phyloP scores from a whole-genome alignment of 441 rosid genomes.

The Euphorbia celastroides region DNA sequence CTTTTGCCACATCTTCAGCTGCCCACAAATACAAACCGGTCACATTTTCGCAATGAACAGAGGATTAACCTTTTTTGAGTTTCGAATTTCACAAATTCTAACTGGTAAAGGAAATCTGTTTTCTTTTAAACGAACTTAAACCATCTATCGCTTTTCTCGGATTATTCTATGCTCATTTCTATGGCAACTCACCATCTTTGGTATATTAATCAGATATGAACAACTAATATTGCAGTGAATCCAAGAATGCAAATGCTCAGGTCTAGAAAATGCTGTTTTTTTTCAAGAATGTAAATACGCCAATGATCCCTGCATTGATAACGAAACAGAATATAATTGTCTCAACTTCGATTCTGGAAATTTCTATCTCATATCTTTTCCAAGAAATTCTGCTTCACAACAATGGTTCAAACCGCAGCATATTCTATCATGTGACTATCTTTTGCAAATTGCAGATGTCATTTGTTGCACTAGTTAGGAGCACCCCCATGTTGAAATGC shows the following conservation, averaged over 20 bases:
- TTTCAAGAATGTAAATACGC: neutral
- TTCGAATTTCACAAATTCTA: neutral
- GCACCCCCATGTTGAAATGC: neutral
- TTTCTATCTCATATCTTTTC: neutral
- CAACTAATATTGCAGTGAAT: neutral
- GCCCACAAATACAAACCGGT: constrained; percentile 13
- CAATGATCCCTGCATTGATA: neutral
- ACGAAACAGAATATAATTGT: neutral
- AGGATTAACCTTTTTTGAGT: neutral
- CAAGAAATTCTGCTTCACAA: neutral
- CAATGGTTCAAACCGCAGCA: neutral
- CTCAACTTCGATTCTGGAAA: neutral
- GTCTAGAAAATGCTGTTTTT: neutral
- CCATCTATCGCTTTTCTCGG: neutral
- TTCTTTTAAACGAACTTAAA: neutral
- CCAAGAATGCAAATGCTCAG: neutral
- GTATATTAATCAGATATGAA: neutral
- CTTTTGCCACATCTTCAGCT: constrained; percentile 77
- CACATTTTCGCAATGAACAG: neutral
- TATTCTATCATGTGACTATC: neutral
- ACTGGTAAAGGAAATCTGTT: neutral
- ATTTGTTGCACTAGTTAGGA: neutral
- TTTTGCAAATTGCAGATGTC: neutral
- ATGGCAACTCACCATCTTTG: neutral
- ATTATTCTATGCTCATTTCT: neutral